phyloP scores from a whole-genome alignment of 495 filamentous ascomycete species.

The Neurospora sublineolata region DNA sequence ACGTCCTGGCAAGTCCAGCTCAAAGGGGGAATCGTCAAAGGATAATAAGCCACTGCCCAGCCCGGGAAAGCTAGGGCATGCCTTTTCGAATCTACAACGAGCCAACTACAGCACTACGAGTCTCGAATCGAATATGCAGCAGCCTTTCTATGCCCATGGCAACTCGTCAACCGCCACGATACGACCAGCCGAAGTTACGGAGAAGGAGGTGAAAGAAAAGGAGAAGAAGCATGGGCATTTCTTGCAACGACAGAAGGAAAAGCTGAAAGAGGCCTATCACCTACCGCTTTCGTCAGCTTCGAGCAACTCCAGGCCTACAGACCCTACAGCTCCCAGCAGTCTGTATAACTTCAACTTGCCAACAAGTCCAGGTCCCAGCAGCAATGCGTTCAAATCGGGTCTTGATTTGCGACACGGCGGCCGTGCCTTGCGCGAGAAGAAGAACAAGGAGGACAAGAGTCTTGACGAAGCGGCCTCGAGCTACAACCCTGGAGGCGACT shows the following conservation, averaged over 20 bases:
- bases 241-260: constrained; percentile 82
- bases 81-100: constrained; percentile 49
- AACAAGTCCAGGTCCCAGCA: constrained; percentile 60
- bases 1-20: constrained; percentile 71
- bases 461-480: constrained; percentile 29
- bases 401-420: constrained; percentile 80
- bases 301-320: constrained; percentile 77
- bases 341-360: constrained; percentile 62
- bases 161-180: constrained; percentile 83
- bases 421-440: constrained; percentile 75
- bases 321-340: constrained; percentile 73
- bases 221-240: constrained; percentile 67
- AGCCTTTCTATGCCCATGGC: constrained; percentile 63
- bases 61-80: constrained; percentile 63
- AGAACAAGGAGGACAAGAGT: constrained; percentile 66
- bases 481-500: constrained; percentile 28
- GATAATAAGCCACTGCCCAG: constrained; percentile 63
- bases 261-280: constrained; percentile 72
- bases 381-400: constrained; percentile 64
- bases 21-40: constrained; percentile 54
- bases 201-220: constrained; percentile 44
- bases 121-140: constrained; percentile 56
- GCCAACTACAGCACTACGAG: constrained; percentile 68
- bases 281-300: constrained; percentile 76
- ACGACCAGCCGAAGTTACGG: constrained; percentile 31